Evolutionary conservation across 495 filamentous ascomycete genomes (phyloP), one percentile per base, ranked within the genome.

Genomic region (Lophium mytilinum): DNA sequence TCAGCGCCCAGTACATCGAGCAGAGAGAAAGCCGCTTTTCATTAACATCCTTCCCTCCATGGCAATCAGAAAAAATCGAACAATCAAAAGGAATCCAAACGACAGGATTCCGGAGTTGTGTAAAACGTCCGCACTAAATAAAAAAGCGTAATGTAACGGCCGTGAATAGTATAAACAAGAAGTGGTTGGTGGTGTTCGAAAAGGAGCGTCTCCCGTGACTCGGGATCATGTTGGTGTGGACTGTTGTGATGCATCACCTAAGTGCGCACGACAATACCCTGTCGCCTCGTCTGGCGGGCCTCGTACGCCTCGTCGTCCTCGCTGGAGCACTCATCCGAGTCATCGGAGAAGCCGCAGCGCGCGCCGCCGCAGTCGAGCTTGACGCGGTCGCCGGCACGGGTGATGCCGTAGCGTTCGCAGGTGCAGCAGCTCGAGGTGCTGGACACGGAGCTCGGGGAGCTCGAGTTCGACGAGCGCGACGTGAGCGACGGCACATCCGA

Each of bases 371-470:
- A 96, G 80, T 96, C 90, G 59, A 96, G 82, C 80, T 90, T 93
- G 80, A 96, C 86, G 55, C 89, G 81, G 68, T 90, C 86, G 58
- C 90, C 90, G 75, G 83, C 83, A 73, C 90, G 87, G 56, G 90
- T 96, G 78, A 96, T 94, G 54, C 90, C 90, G 76, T 93, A 96
- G 76, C 90, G 89, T 65, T 96, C 88, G 73, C 90, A 96, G 57
- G 82, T 85, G 80, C 90, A 96, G 68, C 71, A 70, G 49, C 79
- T 81, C 71, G 81, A 80, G 69, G 83, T 83, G 68, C 88, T 87
- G 63, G 80, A 86, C 65, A 91, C 76, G 52, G 81, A 88, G 42
- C 79, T 79, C n/a, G 87, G 78, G 24, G 86, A 83, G 36, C 85
- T 81, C 24, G 24, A 30, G 76, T 83, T 87, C 47, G 79, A 90